phyloP scores from a whole-genome alignment of 495 filamentous ascomycete genomes.

The Trichoderma virens region DNA sequence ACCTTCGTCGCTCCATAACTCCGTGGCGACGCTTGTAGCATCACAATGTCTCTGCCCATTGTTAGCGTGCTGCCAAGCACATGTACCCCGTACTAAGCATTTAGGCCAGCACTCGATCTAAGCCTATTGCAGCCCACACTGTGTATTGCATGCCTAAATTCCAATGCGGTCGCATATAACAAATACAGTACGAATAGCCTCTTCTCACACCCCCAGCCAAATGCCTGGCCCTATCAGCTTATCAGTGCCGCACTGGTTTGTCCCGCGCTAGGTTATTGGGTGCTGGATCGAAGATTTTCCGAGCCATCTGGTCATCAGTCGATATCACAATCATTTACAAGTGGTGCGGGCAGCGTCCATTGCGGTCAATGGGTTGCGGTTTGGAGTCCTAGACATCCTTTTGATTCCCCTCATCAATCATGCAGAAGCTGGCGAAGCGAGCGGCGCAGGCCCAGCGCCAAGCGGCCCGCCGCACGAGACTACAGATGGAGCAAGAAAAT shows the following conservation, averaged over 20 bases:
- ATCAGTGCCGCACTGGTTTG: neutral
- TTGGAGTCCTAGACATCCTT: neutral
- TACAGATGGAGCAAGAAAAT: neutral
- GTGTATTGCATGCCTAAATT: neutral
- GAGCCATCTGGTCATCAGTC: neutral
- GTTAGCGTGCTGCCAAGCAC: slow-evolving; percentile 2
- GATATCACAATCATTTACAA: neutral
- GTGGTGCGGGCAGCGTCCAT: neutral
- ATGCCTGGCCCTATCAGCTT: neutral
- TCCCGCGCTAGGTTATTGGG: neutral
- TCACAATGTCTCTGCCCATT: neutral
- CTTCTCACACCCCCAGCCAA: neutral
- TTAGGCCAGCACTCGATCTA: neutral
- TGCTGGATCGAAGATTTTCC: neutral
- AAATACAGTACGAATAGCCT: neutral
- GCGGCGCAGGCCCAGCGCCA: slow-evolving; percentile 47
- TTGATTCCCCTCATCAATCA: slow-evolving; percentile 24
- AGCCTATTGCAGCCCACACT: neutral
- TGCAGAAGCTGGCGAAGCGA: slow-evolving; percentile 55
- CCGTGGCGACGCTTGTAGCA: neutral
- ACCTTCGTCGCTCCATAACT: neutral
- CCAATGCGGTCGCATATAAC: neutral
- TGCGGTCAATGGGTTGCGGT: slow-evolving; percentile 1
- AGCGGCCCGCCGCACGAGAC: slow-evolving; percentile 27
- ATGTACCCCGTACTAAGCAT: neutral